Evolutionary conservation across 1,284 basidiomycete genomes (phyloP).

Genomic region (Singerocomus inundabilis): DNA sequence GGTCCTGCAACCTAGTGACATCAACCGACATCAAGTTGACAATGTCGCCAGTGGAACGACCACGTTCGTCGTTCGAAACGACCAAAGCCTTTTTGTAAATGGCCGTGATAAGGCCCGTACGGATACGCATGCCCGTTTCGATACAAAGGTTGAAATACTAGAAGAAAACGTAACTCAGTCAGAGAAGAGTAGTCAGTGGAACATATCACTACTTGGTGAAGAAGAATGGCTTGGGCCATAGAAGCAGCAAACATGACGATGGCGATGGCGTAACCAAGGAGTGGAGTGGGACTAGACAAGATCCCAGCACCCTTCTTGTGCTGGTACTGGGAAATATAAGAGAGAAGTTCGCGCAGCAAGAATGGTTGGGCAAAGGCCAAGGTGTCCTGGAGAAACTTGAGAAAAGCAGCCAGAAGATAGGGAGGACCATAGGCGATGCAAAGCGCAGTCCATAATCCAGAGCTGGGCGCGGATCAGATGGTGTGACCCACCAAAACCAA

Average conservation of each 20-base stretch:
- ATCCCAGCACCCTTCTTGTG: constrained; percentile 31
- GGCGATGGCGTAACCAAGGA: constrained; percentile 76
- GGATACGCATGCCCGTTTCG: constrained; percentile 88
- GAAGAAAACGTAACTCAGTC: not conserved
- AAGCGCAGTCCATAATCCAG: constrained; percentile 69
- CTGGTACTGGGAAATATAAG: constrained; percentile 81
- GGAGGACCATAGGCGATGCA: constrained; percentile 77
- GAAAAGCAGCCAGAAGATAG: constrained; percentile 62
- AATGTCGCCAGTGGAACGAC: constrained; percentile 83
- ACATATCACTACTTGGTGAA: constrained; percentile 69
- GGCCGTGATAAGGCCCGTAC: constrained; percentile 81
- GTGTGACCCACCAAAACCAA: not conserved
- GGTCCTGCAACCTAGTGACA: constrained; percentile 82
- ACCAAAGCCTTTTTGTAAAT: constrained; percentile 88
- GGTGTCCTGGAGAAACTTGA: constrained; percentile 80
- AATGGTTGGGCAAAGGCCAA: constrained; percentile 89
- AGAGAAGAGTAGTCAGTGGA: not conserved
- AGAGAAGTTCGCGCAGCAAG: constrained; percentile 76
- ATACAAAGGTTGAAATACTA: constrained; percentile 83
- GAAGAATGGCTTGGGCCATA: constrained; percentile 74
- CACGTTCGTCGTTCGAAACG: constrained; percentile 81
- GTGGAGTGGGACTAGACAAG: constrained; percentile 33
- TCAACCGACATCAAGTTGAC: constrained; percentile 93
- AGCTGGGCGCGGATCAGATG: constrained; percentile 15
- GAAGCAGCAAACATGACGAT: constrained; percentile 78